Conservation (phyloP, 495 filamentous ascomycete species). For the Penicillium robsamsonii region DNA sequence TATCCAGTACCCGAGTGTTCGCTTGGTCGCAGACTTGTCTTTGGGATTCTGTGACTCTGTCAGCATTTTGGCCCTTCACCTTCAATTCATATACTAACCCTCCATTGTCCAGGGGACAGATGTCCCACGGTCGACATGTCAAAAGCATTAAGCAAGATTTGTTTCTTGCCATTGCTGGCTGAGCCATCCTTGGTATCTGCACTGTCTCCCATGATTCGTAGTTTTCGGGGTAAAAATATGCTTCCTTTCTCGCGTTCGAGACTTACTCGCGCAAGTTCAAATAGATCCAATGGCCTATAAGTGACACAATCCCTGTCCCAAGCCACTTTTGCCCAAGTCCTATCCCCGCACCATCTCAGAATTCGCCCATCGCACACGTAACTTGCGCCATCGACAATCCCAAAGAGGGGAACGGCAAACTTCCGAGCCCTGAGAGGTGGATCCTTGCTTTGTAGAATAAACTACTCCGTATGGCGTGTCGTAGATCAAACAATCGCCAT, state of each 20-base stretch:
- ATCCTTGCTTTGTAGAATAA: background rate
- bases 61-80: background rate
- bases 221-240: background rate
- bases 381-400: conserved; percentile 20
- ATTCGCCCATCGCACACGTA: conserved; percentile 11
- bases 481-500: conserved; percentile 25
- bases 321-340: background rate
- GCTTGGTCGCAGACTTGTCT: conserved; percentile 57
- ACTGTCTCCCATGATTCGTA: conserved; percentile 22
- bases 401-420: conserved; percentile 4
- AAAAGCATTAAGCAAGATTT: conserved; percentile 64
- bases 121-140: conserved; percentile 63
- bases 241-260: background rate
- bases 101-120: conserved; percentile 63
- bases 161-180: conserved; percentile 45
- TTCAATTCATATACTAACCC: conserved; percentile 33
- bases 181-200: conserved; percentile 10
- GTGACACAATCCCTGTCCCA: background rate
- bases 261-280: background rate
- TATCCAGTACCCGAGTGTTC: conserved; percentile 57
- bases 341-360: background rate
- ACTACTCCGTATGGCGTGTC: background rate
- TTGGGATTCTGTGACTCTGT: conserved; percentile 44
- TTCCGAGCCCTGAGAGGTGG: conserved; percentile 1
- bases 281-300: background rate